Percentiles rank a stretch among this genome's conserved stretches.
Conservation (phyloP, 176 grass and related monocot species). For the Rhynchospora tenuis region DNA sequence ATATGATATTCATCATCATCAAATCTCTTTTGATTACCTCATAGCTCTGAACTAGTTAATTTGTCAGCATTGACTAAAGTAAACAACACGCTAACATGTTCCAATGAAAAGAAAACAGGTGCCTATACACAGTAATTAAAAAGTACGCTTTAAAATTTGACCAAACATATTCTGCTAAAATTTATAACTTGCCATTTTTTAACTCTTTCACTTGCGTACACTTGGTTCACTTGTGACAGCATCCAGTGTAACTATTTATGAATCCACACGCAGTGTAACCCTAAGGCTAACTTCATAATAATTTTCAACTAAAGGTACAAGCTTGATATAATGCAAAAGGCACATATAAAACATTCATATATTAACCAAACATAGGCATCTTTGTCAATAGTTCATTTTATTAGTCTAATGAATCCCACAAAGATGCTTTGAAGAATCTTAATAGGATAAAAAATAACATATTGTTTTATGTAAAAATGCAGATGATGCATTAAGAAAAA, state of each 20-base stretch:
- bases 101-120: neutral
- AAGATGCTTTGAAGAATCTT: neutral
- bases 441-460: neutral
- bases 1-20: too few species aligned
- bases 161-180: neutral
- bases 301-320: neutral
- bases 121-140: neutral
- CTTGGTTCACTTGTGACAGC: neutral
- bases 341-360: neutral
- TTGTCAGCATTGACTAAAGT: neutral
- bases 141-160: neutral
- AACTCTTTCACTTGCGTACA: neutral
- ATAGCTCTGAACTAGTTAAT: neutral
- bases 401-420: neutral
- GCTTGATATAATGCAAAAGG: neutral
- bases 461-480: neutral
- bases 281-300: neutral
- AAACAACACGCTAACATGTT: neutral
- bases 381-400: neutral
- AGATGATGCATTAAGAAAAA: neutral
- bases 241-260: neutral
- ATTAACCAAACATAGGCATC: neutral
- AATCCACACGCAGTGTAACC: neutral
- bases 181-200: neutral
- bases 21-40: neutral